These are phyloP conservation scores for Camillea tinctor DNA, from an alignment of 2,329 filamentous ascomycete species.

Conservation along the genomic window DNA sequence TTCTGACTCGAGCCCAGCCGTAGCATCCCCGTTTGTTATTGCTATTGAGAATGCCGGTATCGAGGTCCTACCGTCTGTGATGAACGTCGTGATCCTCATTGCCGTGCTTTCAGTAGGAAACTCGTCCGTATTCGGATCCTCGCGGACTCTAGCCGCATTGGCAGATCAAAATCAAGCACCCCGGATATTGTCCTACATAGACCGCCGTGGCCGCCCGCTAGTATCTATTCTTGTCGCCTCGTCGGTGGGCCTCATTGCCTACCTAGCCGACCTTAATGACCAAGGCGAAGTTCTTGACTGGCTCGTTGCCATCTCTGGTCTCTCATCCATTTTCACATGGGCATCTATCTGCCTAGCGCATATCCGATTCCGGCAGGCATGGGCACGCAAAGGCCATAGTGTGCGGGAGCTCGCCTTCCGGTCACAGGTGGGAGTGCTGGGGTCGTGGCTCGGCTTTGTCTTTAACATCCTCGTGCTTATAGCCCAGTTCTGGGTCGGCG, in stretches of 20 bases:
- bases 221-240: conserved; percentile 69
- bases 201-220: conserved; percentile 77
- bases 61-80: conserved; percentile 75
- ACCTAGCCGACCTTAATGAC: conserved; percentile 64
- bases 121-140: conserved; percentile 87
- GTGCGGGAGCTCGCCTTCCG: conserved; percentile 77
- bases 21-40: conserved; percentile 90
- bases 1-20: conserved; percentile 54
- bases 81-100: conserved; percentile 94
- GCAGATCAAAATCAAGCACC: conserved; percentile 87
- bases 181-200: conserved; percentile 73
- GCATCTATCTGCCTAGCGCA: conserved; percentile 84
- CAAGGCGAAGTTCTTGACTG: conserved; percentile 70
- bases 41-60: conserved; percentile 83
- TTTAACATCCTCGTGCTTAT: conserved; percentile 75
- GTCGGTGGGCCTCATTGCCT: conserved; percentile 70
- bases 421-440: conserved; percentile 74
- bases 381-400: conserved; percentile 66
- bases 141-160: conserved; percentile 82
- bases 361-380: conserved; percentile 86
- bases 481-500: conserved; percentile 86
- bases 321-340: conserved; percentile 78
- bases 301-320: conserved; percentile 73
- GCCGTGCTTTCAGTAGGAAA: conserved; percentile 90
- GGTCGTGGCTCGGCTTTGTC: conserved; percentile 75